These are phyloP conservation scores for Ceratocystis huliohia DNA, from an alignment of 2,329 filamentous ascomycete species.

Conservation along the genomic window DNA sequence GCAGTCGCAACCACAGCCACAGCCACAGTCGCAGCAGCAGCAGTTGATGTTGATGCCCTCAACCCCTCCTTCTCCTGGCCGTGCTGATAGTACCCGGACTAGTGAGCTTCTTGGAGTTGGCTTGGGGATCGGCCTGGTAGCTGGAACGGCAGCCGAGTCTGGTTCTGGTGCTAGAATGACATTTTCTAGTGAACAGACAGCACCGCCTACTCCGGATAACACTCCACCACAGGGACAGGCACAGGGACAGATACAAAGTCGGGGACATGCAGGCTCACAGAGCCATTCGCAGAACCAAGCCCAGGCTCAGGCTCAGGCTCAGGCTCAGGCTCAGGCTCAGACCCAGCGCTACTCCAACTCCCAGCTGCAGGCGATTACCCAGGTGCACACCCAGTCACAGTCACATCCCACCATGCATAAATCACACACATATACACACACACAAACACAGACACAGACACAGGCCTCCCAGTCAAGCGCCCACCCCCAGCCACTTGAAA, in stretches of 20 bases:
- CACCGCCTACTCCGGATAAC: slow-evolving; percentile 12
- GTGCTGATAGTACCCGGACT: neutral
- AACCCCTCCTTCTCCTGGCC: neutral
- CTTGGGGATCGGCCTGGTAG: slow-evolving; percentile 6
- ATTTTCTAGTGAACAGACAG: slow-evolving; percentile 10
- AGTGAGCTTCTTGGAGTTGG: neutral
- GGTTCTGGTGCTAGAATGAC: neutral
- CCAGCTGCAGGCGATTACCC: neutral
- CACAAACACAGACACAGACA: too few species aligned
- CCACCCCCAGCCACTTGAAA: slow-evolving; percentile 9
- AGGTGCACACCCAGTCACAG: slow-evolving; percentile 1
- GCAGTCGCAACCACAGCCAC: neutral
- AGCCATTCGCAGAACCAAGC: neutral
- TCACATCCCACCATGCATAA: neutral
- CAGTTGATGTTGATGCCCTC: neutral
- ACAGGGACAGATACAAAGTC: neutral
- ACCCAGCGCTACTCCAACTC: neutral
- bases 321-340: slow-evolving; percentile 4
- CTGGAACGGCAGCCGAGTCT: neutral
- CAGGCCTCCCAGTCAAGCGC: neutral
- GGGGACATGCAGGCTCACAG: neutral
- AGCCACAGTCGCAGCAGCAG: neutral
- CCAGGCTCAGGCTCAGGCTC: neutral
- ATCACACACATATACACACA: slow-evolving; percentile 1
- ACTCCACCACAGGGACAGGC: slow-evolving; percentile 13